Evolutionary conservation across 202 grass and related monocot genomes (phyloP).

Genomic region (Bolboschoenoplectus hybrid): DNA sequence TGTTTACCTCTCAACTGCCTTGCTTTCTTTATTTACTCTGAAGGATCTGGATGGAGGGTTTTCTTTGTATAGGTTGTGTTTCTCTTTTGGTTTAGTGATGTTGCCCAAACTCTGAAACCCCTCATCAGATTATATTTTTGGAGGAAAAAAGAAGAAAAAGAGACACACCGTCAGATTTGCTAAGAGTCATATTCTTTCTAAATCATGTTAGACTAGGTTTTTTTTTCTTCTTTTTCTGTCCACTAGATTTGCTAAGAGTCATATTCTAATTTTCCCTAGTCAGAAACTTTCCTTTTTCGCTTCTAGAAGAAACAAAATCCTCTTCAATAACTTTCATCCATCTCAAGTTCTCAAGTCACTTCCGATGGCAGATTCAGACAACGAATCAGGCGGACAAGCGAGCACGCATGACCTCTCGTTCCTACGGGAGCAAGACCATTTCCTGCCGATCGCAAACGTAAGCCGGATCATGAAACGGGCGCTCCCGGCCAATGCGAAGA

Average conservation of each 20-base stretch:
- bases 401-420: conserved; percentile 55
- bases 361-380: conserved; percentile 89
- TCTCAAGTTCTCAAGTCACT: conserved; percentile 8
- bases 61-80: background rate
- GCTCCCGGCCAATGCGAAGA: conserved; percentile 95
- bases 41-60: background rate
- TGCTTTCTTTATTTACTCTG: background rate
- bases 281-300: background rate
- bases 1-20: background rate
- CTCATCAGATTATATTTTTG: background rate
- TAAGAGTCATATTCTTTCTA: background rate
- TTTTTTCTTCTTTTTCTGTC: background rate
- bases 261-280: background rate
- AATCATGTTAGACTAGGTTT: background rate
- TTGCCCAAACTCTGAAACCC: background rate
- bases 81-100: conserved; percentile 13
- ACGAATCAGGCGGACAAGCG: conserved; percentile 74
- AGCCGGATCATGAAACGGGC: conserved; percentile 99
- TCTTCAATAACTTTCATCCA: conserved; percentile 4
- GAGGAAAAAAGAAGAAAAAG: background rate
- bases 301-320: background rate
- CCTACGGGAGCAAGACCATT: conserved; percentile 81
- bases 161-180: background rate
- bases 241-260: conserved; percentile 23
- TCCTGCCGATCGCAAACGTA: conserved; percentile 96